These are phyloP conservation scores for Neofusicoccum parvum DNA, from an alignment of 2,329 filamentous ascomycete species.

Conservation along the genomic window DNA sequence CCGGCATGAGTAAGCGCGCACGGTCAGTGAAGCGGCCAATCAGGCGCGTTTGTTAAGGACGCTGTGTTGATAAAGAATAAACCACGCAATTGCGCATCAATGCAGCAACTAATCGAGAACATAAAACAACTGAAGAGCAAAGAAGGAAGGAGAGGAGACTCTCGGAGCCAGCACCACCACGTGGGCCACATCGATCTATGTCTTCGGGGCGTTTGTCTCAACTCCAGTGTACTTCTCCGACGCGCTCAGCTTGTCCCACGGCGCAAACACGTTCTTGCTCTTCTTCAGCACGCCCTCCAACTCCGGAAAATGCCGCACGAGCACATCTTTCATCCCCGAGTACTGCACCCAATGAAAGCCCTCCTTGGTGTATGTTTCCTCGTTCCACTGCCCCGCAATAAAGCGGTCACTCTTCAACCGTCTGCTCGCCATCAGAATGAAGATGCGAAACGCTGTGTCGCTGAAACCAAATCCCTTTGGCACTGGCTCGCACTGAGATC, in stretches of 20 bases:
- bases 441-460: slow-evolving; percentile 52
- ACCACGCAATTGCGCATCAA: no score
- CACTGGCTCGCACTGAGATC: slow-evolving; percentile 46
- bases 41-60: no score
- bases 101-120: no score
- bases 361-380: slow-evolving; percentile 44
- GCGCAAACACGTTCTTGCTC: slow-evolving; percentile 39
- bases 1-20: no score
- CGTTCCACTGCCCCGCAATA: slow-evolving; percentile 46
- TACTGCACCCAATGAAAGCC: slow-evolving; percentile 49
- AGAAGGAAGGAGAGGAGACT: no score
- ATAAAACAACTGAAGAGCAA: no score
- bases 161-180: no score
- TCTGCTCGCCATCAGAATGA: slow-evolving; percentile 50
- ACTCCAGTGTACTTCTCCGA: slow-evolving; percentile 29
- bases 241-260: slow-evolving; percentile 33
- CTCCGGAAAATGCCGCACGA: slow-evolving; percentile 48
- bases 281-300: slow-evolving; percentile 35
- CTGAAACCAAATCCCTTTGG: slow-evolving; percentile 51
- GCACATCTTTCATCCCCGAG: slow-evolving; percentile 46
- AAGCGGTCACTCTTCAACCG: slow-evolving; percentile 50
- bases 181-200: background rate
- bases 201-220: slow-evolving; percentile 32
- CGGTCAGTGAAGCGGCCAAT: no score
- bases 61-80: no score